A percentile compares a stretch with the other conserved stretches of the same genome.
phyloP scores from a whole-genome alignment of 1,284 basidiomycete species.

The Dichomitus squalens region DNA sequence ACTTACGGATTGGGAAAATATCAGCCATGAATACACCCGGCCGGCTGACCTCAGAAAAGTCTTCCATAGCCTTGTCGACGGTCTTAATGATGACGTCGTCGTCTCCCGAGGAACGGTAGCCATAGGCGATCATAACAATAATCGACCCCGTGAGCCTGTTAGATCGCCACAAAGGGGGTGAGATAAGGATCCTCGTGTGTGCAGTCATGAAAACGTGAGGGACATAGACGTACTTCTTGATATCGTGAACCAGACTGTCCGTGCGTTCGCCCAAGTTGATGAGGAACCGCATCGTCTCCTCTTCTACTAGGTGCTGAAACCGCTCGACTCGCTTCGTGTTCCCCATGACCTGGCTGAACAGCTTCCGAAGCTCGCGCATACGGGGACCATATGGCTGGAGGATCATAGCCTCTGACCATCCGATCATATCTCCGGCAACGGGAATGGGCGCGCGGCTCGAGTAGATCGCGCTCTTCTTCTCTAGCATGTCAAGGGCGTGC shows the following conservation, averaged over 20 bases:
- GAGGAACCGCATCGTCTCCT: conserved; percentile 28
- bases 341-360: conserved; percentile 31
- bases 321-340: conserved; percentile 29
- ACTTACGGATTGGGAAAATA: conserved; percentile 32
- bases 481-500: conserved; percentile 59
- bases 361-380: conserved; percentile 60
- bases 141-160: conserved; percentile 34
- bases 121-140: conserved; percentile 38
- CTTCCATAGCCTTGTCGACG: conserved; percentile 33
- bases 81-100: conserved; percentile 35
- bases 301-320: conserved; percentile 29
- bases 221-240: conserved; percentile 29
- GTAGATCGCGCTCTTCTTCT: conserved; percentile 67
- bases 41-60: conserved; percentile 29
- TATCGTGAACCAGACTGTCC: conserved; percentile 22
- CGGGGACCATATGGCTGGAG: conserved; percentile 63
- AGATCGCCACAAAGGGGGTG: background rate
- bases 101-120: conserved; percentile 35
- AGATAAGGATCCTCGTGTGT: background rate
- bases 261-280: conserved; percentile 23
- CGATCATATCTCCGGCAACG: conserved; percentile 53
- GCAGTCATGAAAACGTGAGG: background rate
- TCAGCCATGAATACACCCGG: conserved; percentile 37
- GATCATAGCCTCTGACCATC: conserved; percentile 66
- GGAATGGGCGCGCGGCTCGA: conserved; percentile 59